phyloP scores from a whole-genome alignment of 768 basidiomycete species.

The Amanita rubescens region DNA sequence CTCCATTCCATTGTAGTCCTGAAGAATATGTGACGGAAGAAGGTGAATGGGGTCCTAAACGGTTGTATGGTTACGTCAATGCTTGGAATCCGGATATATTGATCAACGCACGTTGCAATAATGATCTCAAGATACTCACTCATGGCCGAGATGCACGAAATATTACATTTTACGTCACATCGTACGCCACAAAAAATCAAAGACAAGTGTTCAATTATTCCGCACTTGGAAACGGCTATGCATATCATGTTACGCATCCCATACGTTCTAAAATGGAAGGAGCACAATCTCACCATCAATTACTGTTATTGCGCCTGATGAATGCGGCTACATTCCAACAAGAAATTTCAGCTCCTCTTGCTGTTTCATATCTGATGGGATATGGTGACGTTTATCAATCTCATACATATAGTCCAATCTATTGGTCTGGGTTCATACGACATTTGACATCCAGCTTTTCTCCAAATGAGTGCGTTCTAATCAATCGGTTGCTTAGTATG shows the following conservation, averaged over 20 bases:
- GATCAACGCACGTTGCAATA: conserved; percentile 18
- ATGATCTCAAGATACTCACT: conserved; percentile 33
- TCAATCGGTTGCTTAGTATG: no score
- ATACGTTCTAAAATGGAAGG: conserved; percentile 9
- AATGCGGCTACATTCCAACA: conserved; percentile 29
- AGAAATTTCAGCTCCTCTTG: conserved; percentile 30
- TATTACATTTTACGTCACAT: conserved; percentile 24
- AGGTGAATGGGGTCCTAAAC: conserved; percentile 17
- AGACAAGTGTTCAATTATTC: conserved; percentile 23
- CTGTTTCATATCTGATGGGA: conserved; percentile 35
- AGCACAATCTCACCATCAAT: conserved; percentile 17
- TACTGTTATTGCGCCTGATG: conserved; percentile 24
- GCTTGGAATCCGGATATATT: not conserved
- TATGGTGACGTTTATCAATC: conserved; percentile 32
- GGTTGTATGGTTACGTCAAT: not conserved
- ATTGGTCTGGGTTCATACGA: conserved; percentile 22
- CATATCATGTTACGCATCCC: conserved; percentile 20
- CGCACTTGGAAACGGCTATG: conserved; percentile 23
- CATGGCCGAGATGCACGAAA: conserved; percentile 26
- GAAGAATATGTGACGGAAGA: conserved; percentile 16
- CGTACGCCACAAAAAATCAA: conserved; percentile 31
- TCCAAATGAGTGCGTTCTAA: no score
- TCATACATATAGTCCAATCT: conserved; percentile 28
- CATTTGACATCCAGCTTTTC: conserved; percentile 13
- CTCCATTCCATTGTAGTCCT: conserved; percentile 14